Percentiles rank a stretch among this genome's conserved stretches.
phyloP scores from a whole-genome alignment of 1,139 yeast genomes.

The Debaryomycetaceae sp. region DNA sequence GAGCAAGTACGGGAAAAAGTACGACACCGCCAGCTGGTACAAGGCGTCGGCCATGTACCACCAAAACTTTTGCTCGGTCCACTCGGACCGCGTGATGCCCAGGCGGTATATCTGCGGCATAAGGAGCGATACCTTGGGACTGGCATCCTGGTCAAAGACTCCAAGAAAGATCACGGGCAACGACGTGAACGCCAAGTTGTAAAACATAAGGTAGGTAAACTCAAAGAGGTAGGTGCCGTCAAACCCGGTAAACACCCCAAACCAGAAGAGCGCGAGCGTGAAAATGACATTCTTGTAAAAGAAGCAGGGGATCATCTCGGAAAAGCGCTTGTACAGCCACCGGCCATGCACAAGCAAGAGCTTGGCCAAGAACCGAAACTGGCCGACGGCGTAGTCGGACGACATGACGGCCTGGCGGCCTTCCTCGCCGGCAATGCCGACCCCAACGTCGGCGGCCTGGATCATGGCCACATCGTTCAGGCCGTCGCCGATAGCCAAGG shows the following conservation, averaged over 20 bases:
- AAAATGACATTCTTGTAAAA: constrained; percentile 89
- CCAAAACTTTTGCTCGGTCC: constrained; percentile 73
- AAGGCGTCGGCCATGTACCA: constrained; percentile 79
- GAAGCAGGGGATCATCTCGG: constrained; percentile 92
- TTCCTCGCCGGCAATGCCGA: constrained; percentile 97
- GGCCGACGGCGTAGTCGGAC: constrained; percentile 94
- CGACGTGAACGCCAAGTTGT: constrained; percentile 90
- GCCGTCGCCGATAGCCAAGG: constrained; percentile 95
- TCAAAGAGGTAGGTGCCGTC: constrained; percentile 92
- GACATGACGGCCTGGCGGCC: constrained; percentile 98
- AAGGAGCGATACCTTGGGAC: constrained; percentile 64
- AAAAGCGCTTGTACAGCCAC: constrained; percentile 86
- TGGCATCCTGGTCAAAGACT: constrained; percentile 86
- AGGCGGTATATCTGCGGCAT: constrained; percentile 86
- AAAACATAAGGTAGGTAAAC: constrained; percentile 84
- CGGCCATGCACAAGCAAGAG: constrained; percentile 86
- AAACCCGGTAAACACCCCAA: constrained; percentile 71
- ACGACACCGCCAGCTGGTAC: constrained; percentile 77
- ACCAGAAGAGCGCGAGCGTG: constrained; percentile 86
- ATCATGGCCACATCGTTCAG: constrained; percentile 99
- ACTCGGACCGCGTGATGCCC: constrained; percentile 76
- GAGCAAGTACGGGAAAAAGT: constrained; percentile 75
- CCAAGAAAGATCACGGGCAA: constrained; percentile 88
- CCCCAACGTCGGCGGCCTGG: constrained; percentile 96
- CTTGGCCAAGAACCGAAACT: constrained; percentile 73